Percentiles rank a stretch among this genome's conserved stretches.
These are phyloP conservation scores for Trichosporon faecale DNA, from an alignment of 1,284 basidiomycete species.

Conservation along the genomic window DNA sequence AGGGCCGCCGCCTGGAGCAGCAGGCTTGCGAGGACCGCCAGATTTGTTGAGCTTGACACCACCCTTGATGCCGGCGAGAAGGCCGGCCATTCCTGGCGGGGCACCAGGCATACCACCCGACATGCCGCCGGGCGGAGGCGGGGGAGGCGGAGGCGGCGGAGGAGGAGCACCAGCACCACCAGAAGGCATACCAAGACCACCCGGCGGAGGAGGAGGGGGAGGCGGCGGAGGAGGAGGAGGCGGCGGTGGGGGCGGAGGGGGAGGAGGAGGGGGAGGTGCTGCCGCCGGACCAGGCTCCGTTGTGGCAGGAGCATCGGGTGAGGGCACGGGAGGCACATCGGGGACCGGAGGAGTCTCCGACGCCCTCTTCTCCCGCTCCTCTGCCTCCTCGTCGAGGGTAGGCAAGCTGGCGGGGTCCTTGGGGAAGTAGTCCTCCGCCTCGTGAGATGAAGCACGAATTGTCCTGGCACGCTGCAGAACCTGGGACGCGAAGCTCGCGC, in stretches of 20 bases:
- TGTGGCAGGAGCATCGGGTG: not conserved
- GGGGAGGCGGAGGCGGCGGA: constrained; percentile 41
- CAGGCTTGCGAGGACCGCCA: constrained; percentile 13
- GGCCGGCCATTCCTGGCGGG: constrained; percentile 39
- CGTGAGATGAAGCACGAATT: constrained; percentile 20
- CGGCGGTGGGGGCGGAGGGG: constrained; percentile 24
- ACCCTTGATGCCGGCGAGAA: constrained; percentile 47
- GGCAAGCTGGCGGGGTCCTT: constrained; percentile 35
- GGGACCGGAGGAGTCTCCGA: constrained; percentile 8
- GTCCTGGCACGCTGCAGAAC: constrained; percentile 24
- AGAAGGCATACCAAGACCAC: not conserved
- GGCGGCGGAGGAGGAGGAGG: constrained; percentile 23
- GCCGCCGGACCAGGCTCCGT: not conserved
- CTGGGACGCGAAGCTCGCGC: constrained; percentile 22
- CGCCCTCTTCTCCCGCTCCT: constrained; percentile 29
- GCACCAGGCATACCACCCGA: constrained; percentile 8
- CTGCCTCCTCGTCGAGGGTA: constrained; percentile 51
- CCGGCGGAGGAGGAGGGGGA: constrained; percentile 35
- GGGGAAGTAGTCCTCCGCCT: constrained; percentile 24
- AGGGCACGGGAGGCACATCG: not conserved
- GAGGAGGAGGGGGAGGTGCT: constrained; percentile 17
- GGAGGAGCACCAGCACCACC: constrained; percentile 13
- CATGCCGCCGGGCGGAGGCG: constrained; percentile 46
- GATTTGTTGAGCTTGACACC: constrained; percentile 41
- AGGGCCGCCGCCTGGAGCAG: constrained; percentile 16